Base-by-base conservation (phyloP, 1,284 basidiomycete species). In the Chiua sp. region DNA sequence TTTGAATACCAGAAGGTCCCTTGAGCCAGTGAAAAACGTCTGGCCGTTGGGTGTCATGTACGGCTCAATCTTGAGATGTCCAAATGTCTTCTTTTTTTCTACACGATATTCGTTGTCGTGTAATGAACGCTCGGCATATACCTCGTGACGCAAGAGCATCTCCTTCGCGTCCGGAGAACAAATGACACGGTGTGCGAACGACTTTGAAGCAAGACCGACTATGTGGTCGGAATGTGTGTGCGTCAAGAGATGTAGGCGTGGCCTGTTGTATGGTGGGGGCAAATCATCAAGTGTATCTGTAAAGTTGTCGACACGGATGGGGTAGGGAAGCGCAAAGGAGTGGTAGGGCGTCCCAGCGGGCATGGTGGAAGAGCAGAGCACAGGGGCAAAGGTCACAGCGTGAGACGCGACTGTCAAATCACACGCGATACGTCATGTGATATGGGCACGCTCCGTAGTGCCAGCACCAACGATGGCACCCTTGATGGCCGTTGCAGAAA, bases 131-230 rank as follows among this genome's bases (percentile, higher is more conserved):
- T 92, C 89, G 18, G 75, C 75, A 61, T 86, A 88, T 1, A 87
- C 81, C 68, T 96, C 92, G 64, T 92, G 86, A 51, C 83, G 80
- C 23, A 95, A 75, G 1, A 96, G 77, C 88, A 95, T 93, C 57
- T 89, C 82, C 74, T 94, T 95, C 13, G 93, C 87, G 72, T 94
- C 92, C 15, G 78, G 73, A 0, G 92, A 92, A 73, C 93, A 95
- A 53, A 92, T 96, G 84, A 4, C 77, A n/a, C n/a, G 80, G 35
- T 83, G 80, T 3, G 82, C 84, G 65, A 93, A 93, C 0, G 87
- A 88, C 62, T 87, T 86, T n/a, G 88, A 81, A 22, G 86, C 81
- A 16, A 93, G 79, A 7, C 92, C n/a, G n/a, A n/a, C n/a, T n/a
- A n/a, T n/a, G n/a, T n/a, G n/a, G n/a, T n/a, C n/a, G n/a, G n/a